phyloP scores from a whole-genome alignment of 116 monocot genomes.

The Phalaenopsis hybrid region DNA sequence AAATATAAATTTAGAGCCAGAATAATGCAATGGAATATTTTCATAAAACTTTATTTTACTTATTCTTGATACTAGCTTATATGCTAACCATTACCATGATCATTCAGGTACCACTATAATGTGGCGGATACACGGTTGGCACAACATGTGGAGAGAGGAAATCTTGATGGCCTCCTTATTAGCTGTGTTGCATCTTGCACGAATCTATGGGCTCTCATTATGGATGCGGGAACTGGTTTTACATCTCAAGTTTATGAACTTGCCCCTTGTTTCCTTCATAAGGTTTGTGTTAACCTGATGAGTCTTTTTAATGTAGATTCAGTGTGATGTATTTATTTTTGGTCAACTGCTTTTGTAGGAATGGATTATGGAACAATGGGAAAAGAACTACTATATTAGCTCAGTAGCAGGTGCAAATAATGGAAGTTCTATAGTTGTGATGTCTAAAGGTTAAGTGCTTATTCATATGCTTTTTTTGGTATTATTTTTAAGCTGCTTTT shows the following conservation, averaged over 20 bases:
- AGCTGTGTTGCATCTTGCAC: constrained; percentile 84
- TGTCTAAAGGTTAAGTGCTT: constrained; percentile 84
- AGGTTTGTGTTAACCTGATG: constrained; percentile 33
- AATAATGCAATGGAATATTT: not conserved
- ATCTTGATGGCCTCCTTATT: constrained; percentile 80
- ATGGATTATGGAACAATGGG: constrained; percentile 99
- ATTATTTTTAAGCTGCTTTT: not conserved
- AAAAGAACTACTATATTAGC: constrained; percentile 87
- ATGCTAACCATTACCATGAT: not conserved
- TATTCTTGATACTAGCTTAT: not conserved
- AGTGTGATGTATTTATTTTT: not conserved
- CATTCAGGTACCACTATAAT: constrained; percentile 87
- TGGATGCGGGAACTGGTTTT: constrained; percentile 96
- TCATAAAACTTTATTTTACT: not conserved
- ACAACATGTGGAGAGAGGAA: constrained; percentile 84
- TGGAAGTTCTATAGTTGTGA: constrained; percentile 87
- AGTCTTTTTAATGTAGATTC: not conserved
- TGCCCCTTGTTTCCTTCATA: constrained; percentile 72
- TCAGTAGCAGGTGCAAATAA: constrained; percentile 85
- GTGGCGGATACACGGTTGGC: constrained; percentile 74
- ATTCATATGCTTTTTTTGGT: not conserved
- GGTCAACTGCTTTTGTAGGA: constrained; percentile 37
- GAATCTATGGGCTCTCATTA: constrained; percentile 93
- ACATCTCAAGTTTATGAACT: constrained; percentile 85
- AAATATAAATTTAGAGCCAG: not conserved